Evolutionary conservation across 345 rosid genomes (phyloP).

Genomic region (Arabidopsis suecica): DNA sequence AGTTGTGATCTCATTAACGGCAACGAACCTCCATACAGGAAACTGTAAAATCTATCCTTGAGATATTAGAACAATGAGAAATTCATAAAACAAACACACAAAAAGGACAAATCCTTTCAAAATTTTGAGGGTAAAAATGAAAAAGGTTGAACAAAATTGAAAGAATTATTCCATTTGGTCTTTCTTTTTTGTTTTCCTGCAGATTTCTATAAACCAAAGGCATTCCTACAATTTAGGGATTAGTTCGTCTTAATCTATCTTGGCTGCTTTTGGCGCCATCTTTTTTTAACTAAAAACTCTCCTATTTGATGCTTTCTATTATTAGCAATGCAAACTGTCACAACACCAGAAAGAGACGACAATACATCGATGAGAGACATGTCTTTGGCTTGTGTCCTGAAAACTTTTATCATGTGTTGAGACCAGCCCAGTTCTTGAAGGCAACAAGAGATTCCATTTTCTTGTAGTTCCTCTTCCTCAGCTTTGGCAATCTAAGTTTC

Average conservation of each 20-base stretch:
- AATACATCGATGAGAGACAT: neutral
- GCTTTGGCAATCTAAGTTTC: constrained; percentile 83
- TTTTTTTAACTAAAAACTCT: constrained; percentile 30
- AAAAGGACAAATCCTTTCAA: constrained; percentile 16
- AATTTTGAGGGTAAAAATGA: constrained; percentile 7
- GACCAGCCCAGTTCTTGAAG: constrained; percentile 97
- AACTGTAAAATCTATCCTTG: neutral
- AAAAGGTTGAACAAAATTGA: constrained; percentile 23
- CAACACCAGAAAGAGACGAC: constrained; percentile 27
- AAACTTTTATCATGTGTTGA: constrained; percentile 57
- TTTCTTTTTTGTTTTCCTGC: neutral
- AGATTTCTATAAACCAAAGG: constrained; percentile 45
- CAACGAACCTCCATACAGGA: constrained; percentile 18
- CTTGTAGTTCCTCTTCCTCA: constrained; percentile 82
- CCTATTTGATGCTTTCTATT: constrained; percentile 22
- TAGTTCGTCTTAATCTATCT: constrained; percentile 43
- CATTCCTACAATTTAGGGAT: constrained; percentile 47
- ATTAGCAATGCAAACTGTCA: constrained; percentile 41
- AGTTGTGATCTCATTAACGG: constrained; percentile 19
- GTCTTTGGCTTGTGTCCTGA: constrained; percentile 19
- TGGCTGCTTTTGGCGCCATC: constrained; percentile 51
- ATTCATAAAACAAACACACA: constrained; percentile 26
- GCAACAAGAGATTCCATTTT: constrained; percentile 95
- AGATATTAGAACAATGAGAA: constrained; percentile 9
- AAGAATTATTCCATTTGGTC: constrained; percentile 29